A percentile compares a stretch with the other conserved stretches of the same genome.
phyloP scores from a whole-genome alignment of 306 rosid species.

The Malus orientalis region DNA sequence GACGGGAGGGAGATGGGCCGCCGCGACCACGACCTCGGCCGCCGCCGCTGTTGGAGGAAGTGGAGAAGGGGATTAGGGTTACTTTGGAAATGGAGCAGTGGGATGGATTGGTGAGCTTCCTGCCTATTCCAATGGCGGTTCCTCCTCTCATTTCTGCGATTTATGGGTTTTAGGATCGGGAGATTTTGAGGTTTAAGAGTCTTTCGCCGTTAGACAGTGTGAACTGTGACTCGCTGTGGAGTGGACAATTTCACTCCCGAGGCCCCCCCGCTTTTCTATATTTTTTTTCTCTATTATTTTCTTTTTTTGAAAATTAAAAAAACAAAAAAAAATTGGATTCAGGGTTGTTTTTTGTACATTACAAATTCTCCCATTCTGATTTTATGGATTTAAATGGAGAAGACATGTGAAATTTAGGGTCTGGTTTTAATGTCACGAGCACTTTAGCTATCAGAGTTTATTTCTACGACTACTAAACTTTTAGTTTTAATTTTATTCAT shows the following conservation, averaged over 20 bases:
- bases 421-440: too few species aligned
- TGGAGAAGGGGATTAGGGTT: constrained; percentile 51
- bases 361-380: too few species aligned
- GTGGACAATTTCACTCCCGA: background rate
- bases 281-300: too few species aligned
- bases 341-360: background rate
- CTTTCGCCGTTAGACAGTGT: background rate
- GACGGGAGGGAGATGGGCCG: constrained; percentile 20
- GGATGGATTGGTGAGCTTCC: constrained; percentile 30
- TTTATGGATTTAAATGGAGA: too few species aligned
- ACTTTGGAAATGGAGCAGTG: constrained; percentile 37
- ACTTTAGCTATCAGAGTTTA: too few species aligned
- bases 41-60: constrained; percentile 41
- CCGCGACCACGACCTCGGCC: constrained; percentile 30
- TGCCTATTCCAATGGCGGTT: constrained; percentile 45
- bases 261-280: background rate
- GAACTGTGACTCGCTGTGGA: background rate
- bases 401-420: too few species aligned
- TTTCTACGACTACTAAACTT: too few species aligned
- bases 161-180: background rate
- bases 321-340: background rate
- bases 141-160: constrained; percentile 50
- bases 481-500: too few species aligned
- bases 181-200: background rate
- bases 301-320: background rate